A percentile compares a stretch with the other conserved stretches of the same genome.
Conservation (phyloP, 495 filamentous ascomycete species). For the Podospora comata region DNA sequence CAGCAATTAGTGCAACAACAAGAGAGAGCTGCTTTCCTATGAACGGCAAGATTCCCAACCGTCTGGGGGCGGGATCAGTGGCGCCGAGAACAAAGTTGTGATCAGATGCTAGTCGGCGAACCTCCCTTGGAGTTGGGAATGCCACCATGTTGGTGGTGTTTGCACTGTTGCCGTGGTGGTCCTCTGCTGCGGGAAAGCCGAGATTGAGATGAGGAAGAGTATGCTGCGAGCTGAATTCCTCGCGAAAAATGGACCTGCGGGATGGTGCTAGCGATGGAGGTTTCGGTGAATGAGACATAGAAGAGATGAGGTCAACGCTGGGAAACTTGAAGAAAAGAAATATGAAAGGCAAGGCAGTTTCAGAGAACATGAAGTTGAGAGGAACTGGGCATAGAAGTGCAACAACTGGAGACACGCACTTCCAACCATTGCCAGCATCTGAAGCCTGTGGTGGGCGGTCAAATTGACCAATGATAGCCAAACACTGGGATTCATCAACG, state of each 20-base stretch:
- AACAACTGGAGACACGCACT: neutral
- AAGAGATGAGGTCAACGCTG: neutral
- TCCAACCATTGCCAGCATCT: neutral
- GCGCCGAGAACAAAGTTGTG: slow-evolving; percentile 31
- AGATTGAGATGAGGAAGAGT: slow-evolving; percentile 12
- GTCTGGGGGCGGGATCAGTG: slow-evolving; percentile 15
- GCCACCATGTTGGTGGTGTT: slow-evolving; percentile 15
- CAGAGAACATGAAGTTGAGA: neutral
- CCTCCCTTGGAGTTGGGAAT: slow-evolving; percentile 27
- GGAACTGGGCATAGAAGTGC: neutral
- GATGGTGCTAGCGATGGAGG: slow-evolving; percentile 22
- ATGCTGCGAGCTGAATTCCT: slow-evolving; percentile 27
- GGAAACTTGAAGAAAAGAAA: neutral
- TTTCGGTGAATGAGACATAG: slow-evolving; percentile 11
- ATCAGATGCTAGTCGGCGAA: slow-evolving; percentile 30
- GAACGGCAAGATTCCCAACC: slow-evolving; percentile 29
- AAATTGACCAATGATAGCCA: no score
- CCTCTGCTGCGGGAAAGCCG: neutral
- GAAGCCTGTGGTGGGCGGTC: neutral
- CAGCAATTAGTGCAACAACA: slow-evolving; percentile 22
- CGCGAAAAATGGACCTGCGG: slow-evolving; percentile 29
- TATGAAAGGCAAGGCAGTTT: neutral
- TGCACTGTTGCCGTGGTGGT: neutral
- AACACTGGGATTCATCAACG: no score
- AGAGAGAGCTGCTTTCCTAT: slow-evolving; percentile 29